phyloP scores from a whole-genome alignment of 1,284 basidiomycete genomes.

The Ustilago curta region DNA sequence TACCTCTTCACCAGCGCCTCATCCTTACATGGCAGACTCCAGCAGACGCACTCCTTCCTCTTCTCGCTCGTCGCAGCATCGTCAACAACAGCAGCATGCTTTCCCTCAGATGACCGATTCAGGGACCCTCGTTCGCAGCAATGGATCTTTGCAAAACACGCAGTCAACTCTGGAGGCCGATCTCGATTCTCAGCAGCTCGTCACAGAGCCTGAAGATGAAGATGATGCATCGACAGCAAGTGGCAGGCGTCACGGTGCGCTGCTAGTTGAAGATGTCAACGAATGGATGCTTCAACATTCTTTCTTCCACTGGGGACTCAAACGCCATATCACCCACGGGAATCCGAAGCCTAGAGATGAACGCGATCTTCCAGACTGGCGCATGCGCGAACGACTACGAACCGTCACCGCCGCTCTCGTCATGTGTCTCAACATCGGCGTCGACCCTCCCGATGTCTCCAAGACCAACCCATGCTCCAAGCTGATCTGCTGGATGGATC shows the following conservation, averaged over 20 bases:
- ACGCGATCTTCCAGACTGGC: constrained; percentile 76
- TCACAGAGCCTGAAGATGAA: constrained; percentile 45
- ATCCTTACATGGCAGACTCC: constrained; percentile 20
- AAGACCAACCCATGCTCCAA: constrained; percentile 97
- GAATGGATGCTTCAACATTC: constrained; percentile 66
- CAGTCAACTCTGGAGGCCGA: constrained; percentile 22
- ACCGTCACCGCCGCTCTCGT: constrained; percentile 93
- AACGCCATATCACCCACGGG: constrained; percentile 86
- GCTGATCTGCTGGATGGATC: constrained; percentile 97
- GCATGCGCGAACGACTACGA: constrained; percentile 82
- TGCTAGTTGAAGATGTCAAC: constrained; percentile 63
- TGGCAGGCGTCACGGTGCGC: constrained; percentile 63
- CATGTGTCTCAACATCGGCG: constrained; percentile 95
- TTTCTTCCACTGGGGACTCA: constrained; percentile 71
- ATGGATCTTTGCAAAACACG: constrained; percentile 11
- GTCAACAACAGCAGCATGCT: constrained; percentile 18
- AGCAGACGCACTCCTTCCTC: constrained; percentile 13
- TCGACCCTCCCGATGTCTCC: constrained; percentile 95
- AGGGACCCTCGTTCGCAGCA: constrained; percentile 17
- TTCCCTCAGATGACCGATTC: constrained; percentile 31
- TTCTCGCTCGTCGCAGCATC: constrained; percentile 16
- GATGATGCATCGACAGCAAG: constrained; percentile 60
- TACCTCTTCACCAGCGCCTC: constrained; percentile 22
- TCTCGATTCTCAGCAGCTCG: constrained; percentile 40
- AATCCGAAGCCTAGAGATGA: constrained; percentile 79